Base-by-base conservation (phyloP, 352 stramenopile species). In the Phytophthora fragariaefolia region DNA sequence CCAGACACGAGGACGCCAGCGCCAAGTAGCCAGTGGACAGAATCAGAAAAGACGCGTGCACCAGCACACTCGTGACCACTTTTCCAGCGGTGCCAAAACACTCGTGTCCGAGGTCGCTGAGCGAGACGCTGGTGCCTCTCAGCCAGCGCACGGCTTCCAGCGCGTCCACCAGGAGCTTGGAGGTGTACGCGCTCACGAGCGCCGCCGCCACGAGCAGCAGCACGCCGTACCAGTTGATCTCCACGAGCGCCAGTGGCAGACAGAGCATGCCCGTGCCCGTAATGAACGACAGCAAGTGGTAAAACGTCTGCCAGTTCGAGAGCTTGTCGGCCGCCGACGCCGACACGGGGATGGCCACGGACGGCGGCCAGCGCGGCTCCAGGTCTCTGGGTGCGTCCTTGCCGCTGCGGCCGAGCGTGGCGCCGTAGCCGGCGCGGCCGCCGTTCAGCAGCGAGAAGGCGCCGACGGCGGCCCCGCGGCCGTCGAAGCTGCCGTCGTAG, bases 221-320 rank as follows among this genome's bases (percentile, higher is more conserved):
- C 23, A 93, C 71, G 17, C 80, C 85, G 50, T 89, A 91, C 85
- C 85, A 93, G 53, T 91, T 76, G 49, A 93, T 86, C 61, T 93
- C 80, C 47, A 93, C 85, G 6, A 93, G 79, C 24, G 83, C 85
- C 8, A 93, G 63, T 15, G 85, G 85, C 24, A 93, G 62, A 56
- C 75, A 91, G 22, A 93, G 69, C 75, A 93, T 85, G 0, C 85
- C 85, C 4, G 83, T 87, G 63, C 85, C 85, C 13, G 82, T 84
- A 59, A 90, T 90, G 68, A 87, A 93, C 28, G 85, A 92, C 58
- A 92, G 68, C 47, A 93, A 53, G 48, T 92, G 85, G 54, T 79
- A 91, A 36, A 80, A 78, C 17, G 75, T 83, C 78, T 93, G 81
- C 81, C 79, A 90, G 50, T 78, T 73, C 32, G 73, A 80, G 17